Evolutionary conservation across 2,329 filamentous ascomycete genomes (phyloP), one percentile per base, ranked within the genome.

Genomic region (Pseudohalonectria lignicola): DNA sequence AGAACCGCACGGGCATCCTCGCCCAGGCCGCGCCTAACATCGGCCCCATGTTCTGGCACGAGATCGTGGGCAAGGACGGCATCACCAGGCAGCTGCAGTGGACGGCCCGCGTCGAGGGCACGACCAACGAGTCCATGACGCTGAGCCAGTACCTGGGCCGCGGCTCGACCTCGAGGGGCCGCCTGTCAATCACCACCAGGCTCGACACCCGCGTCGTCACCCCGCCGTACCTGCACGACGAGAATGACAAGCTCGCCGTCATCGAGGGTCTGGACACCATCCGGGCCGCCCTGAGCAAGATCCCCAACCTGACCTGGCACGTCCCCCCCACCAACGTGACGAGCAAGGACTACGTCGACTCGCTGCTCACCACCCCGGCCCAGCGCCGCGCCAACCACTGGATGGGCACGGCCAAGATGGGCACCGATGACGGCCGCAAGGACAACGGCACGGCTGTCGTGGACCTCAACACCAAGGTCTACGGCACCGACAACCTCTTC

Each of bases 41-140:
- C 23, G 41, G 41, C 9, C 41, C 41, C 17, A 36, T 43, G 31
- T 59, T 69, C 53, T 79, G 69, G 66, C 74, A 79, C 44, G 67
- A 76, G 43, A 68, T 79, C 49, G 59, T 53, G 23, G 67, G 68
- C 19, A 55, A 57, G 2, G 78, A 84, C 46, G 75, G 75, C 19
- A 69, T 77, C 39, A 67, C 70, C 8, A 68, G 78, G 34, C 73
- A 79, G 47, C 60, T 82, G 15, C 78, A 82, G 51, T 82, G 74
- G 65, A 82, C 77, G 9, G 69, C 76, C 31, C 69, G 78, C 45
- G 75, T 80, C 19, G 76, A 81, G 45, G 70, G 66, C 20, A 67
- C 29, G 3, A 43, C 37, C 16, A 43, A 45, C 34, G 26, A 44
- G 10, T 46, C 53, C n/a, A 54, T 54, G 52, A 54, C 49, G 38